phyloP scores from a whole-genome alignment of 2,329 filamentous ascomycete genomes.

The Plenodomus tracheiphilus region DNA sequence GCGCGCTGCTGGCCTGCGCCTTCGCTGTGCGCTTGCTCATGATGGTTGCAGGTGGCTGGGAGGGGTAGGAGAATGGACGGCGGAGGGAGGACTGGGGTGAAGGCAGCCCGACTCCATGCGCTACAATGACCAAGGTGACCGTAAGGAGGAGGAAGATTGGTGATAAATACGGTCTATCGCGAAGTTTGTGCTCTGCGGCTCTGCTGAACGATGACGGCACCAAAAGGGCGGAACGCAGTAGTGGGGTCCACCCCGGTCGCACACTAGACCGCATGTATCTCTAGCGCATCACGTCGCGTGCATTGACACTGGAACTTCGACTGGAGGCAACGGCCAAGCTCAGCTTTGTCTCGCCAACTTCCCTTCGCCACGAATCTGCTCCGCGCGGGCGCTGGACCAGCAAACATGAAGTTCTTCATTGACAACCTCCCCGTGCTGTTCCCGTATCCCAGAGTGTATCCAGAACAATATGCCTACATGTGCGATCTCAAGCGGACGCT shows the following conservation, averaged over 20 bases:
- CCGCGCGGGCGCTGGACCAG: conserved; percentile 19
- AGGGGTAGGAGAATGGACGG: neutral
- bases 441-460: conserved; percentile 75
- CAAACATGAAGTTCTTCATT: conserved; percentile 77
- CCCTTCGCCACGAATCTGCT: conserved; percentile 21
- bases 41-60: conserved; percentile 13
- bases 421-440: conserved; percentile 73
- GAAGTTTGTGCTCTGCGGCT: conserved; percentile 10
- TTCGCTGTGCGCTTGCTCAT: conserved; percentile 66
- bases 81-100: neutral
- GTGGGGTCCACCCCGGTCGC: conserved; percentile 14
- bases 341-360: conserved; percentile 14
- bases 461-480: conserved; percentile 68
- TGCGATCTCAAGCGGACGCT: conserved; percentile 86
- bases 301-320: conserved; percentile 4
- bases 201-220: conserved; percentile 23
- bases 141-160: neutral
- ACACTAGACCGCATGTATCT: conserved; percentile 1
- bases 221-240: conserved; percentile 13
- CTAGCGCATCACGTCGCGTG: conserved; percentile 4
- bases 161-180: no score
- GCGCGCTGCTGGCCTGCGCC: conserved; percentile 65
- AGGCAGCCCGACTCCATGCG: neutral
- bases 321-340: conserved; percentile 11
- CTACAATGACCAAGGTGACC: neutral